Conservation (phyloP, 148 eudicot genomes). For the Cornus suecica region DNA sequence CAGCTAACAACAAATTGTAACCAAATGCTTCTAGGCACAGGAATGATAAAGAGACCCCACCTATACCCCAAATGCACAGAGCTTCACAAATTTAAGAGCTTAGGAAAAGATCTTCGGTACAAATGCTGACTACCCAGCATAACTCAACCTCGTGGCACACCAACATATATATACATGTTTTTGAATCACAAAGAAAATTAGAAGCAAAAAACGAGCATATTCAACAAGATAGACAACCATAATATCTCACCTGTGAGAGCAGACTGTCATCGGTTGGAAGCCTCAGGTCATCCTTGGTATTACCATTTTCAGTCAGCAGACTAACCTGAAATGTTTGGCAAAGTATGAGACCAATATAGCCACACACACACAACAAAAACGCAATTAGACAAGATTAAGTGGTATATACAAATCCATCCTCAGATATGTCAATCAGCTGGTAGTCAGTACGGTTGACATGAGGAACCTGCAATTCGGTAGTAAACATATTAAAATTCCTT, state of each 20-base stretch:
- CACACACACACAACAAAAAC: background rate
- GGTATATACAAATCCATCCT: slow-evolving; percentile 59
- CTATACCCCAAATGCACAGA: background rate
- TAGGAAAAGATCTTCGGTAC: background rate
- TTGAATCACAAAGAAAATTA: background rate
- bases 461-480: slow-evolving; percentile 41
- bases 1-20: background rate
- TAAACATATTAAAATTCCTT: background rate
- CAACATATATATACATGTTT: background rate
- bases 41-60: background rate
- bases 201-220: background rate
- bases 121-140: background rate
- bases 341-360: background rate
- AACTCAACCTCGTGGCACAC: background rate
- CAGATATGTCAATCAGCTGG: slow-evolving; percentile 66
- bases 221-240: background rate
- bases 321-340: slow-evolving; percentile 41
- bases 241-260: slow-evolving; percentile 45
- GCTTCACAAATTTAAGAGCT: background rate
- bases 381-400: background rate
- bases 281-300: slow-evolving; percentile 75
- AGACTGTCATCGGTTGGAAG: slow-evolving; percentile 65
- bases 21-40: background rate
- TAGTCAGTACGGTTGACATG: slow-evolving; percentile 62
- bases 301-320: slow-evolving; percentile 64